These are phyloP conservation scores for Nannizzia gypsea DNA, from an alignment of 2,329 filamentous ascomycete genomes.

Conservation along the genomic window DNA sequence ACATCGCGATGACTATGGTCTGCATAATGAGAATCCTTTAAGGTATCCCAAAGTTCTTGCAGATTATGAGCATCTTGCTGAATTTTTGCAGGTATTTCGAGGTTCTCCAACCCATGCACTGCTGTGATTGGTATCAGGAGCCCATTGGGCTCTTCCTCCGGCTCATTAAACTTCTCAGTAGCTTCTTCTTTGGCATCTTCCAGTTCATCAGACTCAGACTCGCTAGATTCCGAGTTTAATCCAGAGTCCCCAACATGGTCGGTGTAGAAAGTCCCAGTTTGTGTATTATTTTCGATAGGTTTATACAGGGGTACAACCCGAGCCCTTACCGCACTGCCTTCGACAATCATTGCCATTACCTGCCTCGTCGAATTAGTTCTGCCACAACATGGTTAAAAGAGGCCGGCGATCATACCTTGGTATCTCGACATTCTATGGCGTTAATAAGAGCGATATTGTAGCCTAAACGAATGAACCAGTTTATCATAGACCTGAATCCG, in stretches of 20 bases:
- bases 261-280: neutral
- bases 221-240: neutral
- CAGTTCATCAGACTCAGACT: neutral
- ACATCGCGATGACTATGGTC: constrained; percentile 17
- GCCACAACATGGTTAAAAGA: constrained; percentile 5
- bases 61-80: neutral
- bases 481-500: constrained; percentile 40
- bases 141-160: neutral
- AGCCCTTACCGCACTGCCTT: constrained; percentile 14
- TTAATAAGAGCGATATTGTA: constrained; percentile 55
- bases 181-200: neutral
- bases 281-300: neutral
- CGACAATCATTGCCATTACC: constrained; percentile 41
- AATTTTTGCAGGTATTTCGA: neutral
- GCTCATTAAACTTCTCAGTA: neutral
- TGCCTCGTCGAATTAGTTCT: constrained; percentile 14
- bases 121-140: neutral
- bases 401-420: constrained; percentile 39
- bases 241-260: neutral
- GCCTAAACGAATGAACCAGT: constrained; percentile 43
- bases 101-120: neutral
- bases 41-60: constrained; percentile 1
- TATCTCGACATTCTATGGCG: constrained; percentile 50
- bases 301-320: neutral
- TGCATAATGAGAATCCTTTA: neutral